A percentile compares a stretch with the other conserved stretches of the same genome.
phyloP scores from a whole-genome alignment of 208 protist species.

The Acanthamoeba triangularis region DNA sequence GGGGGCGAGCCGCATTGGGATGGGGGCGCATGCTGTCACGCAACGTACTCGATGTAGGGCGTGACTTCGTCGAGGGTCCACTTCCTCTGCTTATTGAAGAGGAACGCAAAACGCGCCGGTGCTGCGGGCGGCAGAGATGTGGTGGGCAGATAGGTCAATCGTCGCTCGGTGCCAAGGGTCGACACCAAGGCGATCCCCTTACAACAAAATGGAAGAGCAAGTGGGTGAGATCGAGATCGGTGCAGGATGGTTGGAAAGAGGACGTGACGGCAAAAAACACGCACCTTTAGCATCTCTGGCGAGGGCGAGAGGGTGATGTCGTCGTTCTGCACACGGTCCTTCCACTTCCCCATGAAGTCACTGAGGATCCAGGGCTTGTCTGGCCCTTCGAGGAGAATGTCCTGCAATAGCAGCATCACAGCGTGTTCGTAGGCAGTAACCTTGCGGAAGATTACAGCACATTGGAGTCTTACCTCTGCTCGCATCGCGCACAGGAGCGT shows the following conservation, averaged over 20 bases:
- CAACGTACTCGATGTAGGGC: conserved; percentile 29
- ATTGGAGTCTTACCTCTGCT: background rate
- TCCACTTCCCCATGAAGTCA: conserved; percentile 55
- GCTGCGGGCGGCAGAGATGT: background rate
- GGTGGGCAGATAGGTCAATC: background rate
- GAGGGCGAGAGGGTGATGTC: background rate
- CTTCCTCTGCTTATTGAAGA: conserved; percentile 51
- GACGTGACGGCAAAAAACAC: background rate
- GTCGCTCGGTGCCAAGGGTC: background rate
- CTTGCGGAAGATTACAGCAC: background rate
- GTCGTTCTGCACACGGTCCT: background rate
- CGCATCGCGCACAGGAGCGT: background rate
- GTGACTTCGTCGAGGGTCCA: conserved; percentile 51
- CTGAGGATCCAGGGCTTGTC: background rate
- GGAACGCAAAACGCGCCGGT: background rate
- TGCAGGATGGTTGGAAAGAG: background rate
- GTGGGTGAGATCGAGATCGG: background rate
- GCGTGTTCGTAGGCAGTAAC: background rate
- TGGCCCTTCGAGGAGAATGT: background rate
- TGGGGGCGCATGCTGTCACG: background rate
- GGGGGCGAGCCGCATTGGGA: background rate
- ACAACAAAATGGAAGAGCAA: background rate
- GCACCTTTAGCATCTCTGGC: background rate
- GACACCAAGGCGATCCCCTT: conserved; percentile 47
- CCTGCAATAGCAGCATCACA: background rate